Evolutionary conservation across 257 asterid genomes (phyloP).

Genomic region (Lavandula angustifolia): DNA sequence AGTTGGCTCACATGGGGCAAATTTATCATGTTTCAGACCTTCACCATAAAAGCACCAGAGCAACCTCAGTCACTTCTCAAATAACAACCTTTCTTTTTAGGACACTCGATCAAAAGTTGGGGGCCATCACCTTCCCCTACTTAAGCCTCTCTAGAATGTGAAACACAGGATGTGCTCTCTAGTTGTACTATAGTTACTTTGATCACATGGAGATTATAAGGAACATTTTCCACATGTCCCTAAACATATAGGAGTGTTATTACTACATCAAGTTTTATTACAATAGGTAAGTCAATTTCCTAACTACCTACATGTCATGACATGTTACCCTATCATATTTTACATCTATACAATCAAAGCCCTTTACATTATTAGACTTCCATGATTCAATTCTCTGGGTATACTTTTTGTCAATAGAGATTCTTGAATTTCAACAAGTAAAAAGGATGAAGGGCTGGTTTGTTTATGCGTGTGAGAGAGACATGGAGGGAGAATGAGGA

Average conservation of each 20-base stretch:
- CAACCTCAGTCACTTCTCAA: conserved; percentile 16
- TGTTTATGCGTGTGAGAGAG: not conserved
- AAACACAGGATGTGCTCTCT: not conserved
- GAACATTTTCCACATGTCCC: conserved; percentile 28
- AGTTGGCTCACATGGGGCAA: conserved; percentile 6
- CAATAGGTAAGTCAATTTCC: conserved; percentile 16
- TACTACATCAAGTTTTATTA: not conserved
- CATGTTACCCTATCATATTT: conserved; percentile 14
- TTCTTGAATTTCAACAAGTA: not conserved
- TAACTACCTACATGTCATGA: conserved; percentile 18
- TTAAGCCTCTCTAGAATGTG: not conserved
- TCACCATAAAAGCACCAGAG: conserved; percentile 10
- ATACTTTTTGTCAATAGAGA: not conserved
- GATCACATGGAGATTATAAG: conserved; percentile 25
- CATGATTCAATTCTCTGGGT: not conserved
- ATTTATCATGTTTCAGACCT: conserved; percentile 13
- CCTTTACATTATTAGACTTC: not conserved
- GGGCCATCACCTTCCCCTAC: not conserved
- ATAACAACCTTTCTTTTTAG: conserved; percentile 17
- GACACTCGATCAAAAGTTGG: not conserved
- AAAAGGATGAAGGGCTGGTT: not conserved
- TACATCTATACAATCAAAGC: conserved; percentile 7
- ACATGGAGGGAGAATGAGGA: conserved; percentile 10
- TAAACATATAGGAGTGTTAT: not conserved
- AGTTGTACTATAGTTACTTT: conserved; percentile 2